Base-by-base conservation (phyloP, 176 grass and related monocot genomes). In the Aegilops tauschii region DNA sequence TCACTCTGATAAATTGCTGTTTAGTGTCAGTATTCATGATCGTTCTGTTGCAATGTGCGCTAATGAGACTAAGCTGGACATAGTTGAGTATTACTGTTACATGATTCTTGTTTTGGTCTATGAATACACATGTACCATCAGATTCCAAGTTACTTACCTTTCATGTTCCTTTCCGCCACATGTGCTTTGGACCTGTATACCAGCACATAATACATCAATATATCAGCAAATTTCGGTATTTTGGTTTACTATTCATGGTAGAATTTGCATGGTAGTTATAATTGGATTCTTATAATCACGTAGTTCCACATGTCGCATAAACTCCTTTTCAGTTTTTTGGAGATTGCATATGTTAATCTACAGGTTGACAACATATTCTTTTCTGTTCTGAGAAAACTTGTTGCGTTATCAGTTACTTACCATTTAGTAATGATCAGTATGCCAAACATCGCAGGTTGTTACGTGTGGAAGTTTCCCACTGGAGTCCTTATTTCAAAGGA, bases 381-480 rank as follows among this genome's bases (percentile, higher is more conserved):
- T 58, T 68, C 16, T 81, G 16, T 66, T 49, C 54, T 72, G 7
- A 32, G 31, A 82, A 20, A 14, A 10, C 82, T 32, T 45, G 42
- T 84, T 65, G 8, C 27, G 1, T 69, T 68, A 77, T 63, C 25
- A 82, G 32, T 42, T 47, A 47, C 44, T 72, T 37, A 42, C 36
- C 12, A 73, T 70, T 81, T 40, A 16, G 16, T 61, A 63, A 82
- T 78, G 27, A 82, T 69, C 40, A 30, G 13, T 79, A 39, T 83
- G 31, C 32, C 25, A 54, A 80, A 63, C 54, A 77, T 76, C 29
- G 20, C 90, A 98, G 97, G 92, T 98, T 81, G 92, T 98, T 86
- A 98, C 97, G 44, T 98, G 97, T 85, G 93, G 94, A 82, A 98
- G 96, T 88, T 90, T 98, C 32, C 96, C 97, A n/a, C 89, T 96